Evolutionary conservation across 805 yeast species (phyloP), one percentile per base, ranked within the genome.

Genomic region (Starmerella ratchasimensis): DNA sequence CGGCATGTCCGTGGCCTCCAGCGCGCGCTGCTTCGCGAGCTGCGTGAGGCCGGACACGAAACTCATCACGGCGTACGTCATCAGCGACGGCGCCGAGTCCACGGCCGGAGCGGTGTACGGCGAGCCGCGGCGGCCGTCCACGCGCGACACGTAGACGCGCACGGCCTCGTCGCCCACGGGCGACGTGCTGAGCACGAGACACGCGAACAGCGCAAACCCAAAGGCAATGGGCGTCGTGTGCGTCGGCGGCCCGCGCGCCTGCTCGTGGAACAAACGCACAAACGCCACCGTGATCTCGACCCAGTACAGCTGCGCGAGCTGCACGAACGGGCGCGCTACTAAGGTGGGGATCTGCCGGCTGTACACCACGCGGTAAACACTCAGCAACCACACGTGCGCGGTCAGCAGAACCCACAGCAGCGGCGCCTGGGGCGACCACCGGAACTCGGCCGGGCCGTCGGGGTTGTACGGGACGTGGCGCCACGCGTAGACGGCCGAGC

Each of bases 11-110:
- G 64, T 63, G 47, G 64, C 57, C 19, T 65, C 60, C 49, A 90
- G 61, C 1, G 78, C 63, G 4, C 58, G 55, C 42, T 64, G 61
- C 54, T 71, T 77, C 3, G 94, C 80, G 31, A 64, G 55, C 69
- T 75, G 69, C 21, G 86, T 67, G 66, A 88, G 66, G 9, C 67
- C 63, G 52, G 79, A 73, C 29, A 82, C 60, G 93, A 94, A 90
- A 18, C 76, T 62, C 65, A 80, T 90, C 1, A 81, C 63, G 44
- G 75, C 58, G 39, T 75, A 68, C 4, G 72, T 56, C 44, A 80
- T 67, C 34, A 90, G 56, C 19, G 77, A 66, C 6, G 84, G 62
- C 3, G 65, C 61, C 22, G 76, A 71, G 59, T 88, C 97, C 0
- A 80, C 76, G 2, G 94, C 80, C 7, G 96, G 88, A 2, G 49